Base-by-base conservation (phyloP, 2,329 filamentous ascomycete genomes). In the Cercospora zeae-maydis region DNA sequence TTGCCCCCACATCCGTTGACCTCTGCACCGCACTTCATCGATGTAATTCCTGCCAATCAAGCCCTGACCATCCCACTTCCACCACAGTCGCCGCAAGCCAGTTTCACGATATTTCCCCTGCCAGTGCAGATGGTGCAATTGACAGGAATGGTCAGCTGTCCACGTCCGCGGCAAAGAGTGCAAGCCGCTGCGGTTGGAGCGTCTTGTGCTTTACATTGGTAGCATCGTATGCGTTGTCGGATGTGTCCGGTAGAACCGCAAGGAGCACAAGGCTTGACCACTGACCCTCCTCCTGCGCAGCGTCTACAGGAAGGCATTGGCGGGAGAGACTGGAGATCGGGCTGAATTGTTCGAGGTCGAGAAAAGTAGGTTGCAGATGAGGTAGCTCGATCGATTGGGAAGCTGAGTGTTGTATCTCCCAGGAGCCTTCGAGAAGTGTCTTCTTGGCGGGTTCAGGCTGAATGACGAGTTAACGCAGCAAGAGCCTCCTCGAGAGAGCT, bases 171-270 rank as follows among this genome's bases (percentile, higher is more conserved):
- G 24, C 57, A 59, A 13, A 59, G 57, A 4, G 57, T 59, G 21
- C 57, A 59, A 16, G 31, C 42, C 34, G 57, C 57, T 27, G 57
- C 57, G 45, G 42, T 59, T 4, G 57, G 57, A 2, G 57, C 57
- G 24, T 59, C 57, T 27, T 59, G 51, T 14, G 42, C 19, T 36
- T 59, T 59, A 31, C 57, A 59, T 52, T 59, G 57, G 27, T 59
- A 59, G 19, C 57, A 59, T 19, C 57, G 57, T 14, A 59, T 59
- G 5, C 42, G 42, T 24, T 59, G 27, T 30, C 57, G 45, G 21
- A 49, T 52, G 31, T 59, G 57, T 16, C 57, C 57, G 9, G 57
- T 36, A 11, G 42, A 27, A n/a, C 34, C 34, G 21, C 57, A 59
- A 19, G 31, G 34, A 19, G 30, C 33, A n/a, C 57, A 59, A 9